These are phyloP conservation scores for Endogone sp. DNA, from an alignment of 192 early-diverging fungal genomes.

Conservation along the genomic window DNA sequence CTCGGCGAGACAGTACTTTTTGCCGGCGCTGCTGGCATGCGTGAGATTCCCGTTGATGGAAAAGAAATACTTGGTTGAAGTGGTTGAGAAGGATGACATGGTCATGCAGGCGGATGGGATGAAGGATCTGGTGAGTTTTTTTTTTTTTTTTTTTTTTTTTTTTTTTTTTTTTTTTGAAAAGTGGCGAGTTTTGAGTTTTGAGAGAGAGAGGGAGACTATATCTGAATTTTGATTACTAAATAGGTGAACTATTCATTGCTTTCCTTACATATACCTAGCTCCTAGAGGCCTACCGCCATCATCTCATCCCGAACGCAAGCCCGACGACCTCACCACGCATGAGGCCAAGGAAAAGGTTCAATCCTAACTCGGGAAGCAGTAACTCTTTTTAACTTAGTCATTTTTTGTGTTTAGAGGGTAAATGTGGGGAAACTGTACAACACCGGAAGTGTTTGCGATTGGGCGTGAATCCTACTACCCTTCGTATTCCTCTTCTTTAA, in stretches of 20 bases:
- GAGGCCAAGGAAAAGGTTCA: not conserved
- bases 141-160: not conserved
- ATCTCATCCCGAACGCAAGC: not conserved
- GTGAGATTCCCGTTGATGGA: conserved; percentile 31
- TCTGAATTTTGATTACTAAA: no score
- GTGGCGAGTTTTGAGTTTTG: no score
- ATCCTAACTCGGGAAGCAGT: no score
- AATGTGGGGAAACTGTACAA: no score
- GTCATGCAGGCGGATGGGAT: conserved; percentile 27
- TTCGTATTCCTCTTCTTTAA: no score
- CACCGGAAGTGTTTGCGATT: no score
- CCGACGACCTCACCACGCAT: not conserved
- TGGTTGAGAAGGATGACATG: conserved; percentile 16
- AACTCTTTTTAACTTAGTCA: no score
- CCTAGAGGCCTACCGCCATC: conserved; percentile 4
- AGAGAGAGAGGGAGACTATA: no score
- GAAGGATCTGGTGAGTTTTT: conserved; percentile 28
- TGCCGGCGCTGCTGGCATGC: conserved; percentile 27
- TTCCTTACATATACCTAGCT: not conserved
- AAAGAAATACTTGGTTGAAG: conserved; percentile 19
- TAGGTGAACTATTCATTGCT: not conserved
- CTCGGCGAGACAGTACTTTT: not conserved
- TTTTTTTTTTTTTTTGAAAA: not conserved
- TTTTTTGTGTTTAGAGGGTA: no score
- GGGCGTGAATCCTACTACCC: no score